A percentile compares a stretch with the other conserved stretches of the same genome.
Evolutionary conservation across 352 stramenopile genomes (phyloP).

Genomic region (Globisporangium emineosum): DNA sequence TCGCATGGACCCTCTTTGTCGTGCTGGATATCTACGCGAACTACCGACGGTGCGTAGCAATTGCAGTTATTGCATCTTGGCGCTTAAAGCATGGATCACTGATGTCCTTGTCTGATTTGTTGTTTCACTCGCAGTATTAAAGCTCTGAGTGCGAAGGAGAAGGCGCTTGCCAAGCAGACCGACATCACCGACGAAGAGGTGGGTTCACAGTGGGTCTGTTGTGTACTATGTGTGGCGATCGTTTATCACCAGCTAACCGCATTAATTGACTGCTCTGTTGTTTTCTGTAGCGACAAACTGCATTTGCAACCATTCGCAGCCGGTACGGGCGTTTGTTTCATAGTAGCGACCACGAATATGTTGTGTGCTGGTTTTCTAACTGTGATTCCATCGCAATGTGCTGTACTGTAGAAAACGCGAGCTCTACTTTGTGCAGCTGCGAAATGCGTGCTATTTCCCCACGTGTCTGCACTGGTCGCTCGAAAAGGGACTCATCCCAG

Average conservation of each 20-base stretch:
- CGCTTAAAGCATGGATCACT: background rate
- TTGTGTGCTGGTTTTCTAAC: background rate
- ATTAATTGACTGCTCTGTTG: background rate
- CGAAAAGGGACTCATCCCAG: slow-evolving; percentile 61
- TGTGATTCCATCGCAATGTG: background rate
- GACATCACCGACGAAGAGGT: slow-evolving; percentile 61
- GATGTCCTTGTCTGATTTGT: no score
- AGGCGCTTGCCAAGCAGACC: slow-evolving; percentile 43
- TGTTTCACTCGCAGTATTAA: slow-evolving; percentile 39
- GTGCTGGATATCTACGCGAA: slow-evolving; percentile 80
- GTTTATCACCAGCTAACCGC: background rate
- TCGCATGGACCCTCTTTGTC: slow-evolving; percentile 72
- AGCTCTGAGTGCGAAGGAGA: slow-evolving; percentile 56
- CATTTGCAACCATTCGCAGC: slow-evolving; percentile 45
- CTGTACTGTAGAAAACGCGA: slow-evolving; percentile 46
- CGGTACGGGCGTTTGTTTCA: slow-evolving; percentile 23
- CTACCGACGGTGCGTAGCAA: slow-evolving; percentile 47
- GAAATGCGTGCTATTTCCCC: slow-evolving; percentile 79
- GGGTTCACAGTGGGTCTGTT: background rate
- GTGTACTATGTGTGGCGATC: background rate
- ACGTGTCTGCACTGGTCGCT: slow-evolving; percentile 83
- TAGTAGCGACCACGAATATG: background rate
- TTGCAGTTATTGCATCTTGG: background rate
- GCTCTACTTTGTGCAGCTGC: slow-evolving; percentile 74
- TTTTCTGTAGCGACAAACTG: slow-evolving; percentile 28